These are phyloP conservation scores for Allomyces arbusculus DNA, from an alignment of 192 early-diverging fungal species.

Conservation along the genomic window DNA sequence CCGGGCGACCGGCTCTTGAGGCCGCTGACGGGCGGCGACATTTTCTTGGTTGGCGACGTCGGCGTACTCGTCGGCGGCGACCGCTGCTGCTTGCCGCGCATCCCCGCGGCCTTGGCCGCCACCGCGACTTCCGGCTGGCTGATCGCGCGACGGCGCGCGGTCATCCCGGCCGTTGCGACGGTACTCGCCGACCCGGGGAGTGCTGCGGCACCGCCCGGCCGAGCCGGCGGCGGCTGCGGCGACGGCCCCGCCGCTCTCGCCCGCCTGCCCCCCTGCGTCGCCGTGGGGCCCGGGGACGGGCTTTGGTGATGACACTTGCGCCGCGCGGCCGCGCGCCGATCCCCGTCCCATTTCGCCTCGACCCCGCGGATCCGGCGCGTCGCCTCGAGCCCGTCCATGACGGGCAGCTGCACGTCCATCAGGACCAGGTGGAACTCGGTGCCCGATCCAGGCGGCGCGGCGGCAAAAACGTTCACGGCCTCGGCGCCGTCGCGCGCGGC, in stretches of 20 bases:
- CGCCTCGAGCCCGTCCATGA: slow-evolving; percentile 49
- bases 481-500: slow-evolving; percentile 60
- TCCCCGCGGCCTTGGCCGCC: no score
- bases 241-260: no score
- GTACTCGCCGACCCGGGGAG: background rate
- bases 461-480: slow-evolving; percentile 45
- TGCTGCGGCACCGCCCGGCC: background rate
- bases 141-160: background rate
- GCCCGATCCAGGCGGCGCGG: slow-evolving; percentile 17
- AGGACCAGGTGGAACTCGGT: slow-evolving; percentile 42
- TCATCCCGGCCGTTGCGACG: background rate
- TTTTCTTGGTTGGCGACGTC: no score
- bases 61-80: no score
- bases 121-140: no score
- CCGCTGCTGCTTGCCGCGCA: no score
- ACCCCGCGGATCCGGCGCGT: slow-evolving; percentile 36
- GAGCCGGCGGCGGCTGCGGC: background rate
- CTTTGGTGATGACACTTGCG: background rate
- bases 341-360: slow-evolving; percentile 7
- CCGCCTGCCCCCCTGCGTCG: no score
- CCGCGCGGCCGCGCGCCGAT: no score
- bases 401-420: slow-evolving; percentile 56
- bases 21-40: background rate
- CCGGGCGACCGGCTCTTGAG: no score
- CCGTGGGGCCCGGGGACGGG: background rate